phyloP scores from a whole-genome alignment of 805 yeast species.

The Peterozyma xylosa region DNA sequence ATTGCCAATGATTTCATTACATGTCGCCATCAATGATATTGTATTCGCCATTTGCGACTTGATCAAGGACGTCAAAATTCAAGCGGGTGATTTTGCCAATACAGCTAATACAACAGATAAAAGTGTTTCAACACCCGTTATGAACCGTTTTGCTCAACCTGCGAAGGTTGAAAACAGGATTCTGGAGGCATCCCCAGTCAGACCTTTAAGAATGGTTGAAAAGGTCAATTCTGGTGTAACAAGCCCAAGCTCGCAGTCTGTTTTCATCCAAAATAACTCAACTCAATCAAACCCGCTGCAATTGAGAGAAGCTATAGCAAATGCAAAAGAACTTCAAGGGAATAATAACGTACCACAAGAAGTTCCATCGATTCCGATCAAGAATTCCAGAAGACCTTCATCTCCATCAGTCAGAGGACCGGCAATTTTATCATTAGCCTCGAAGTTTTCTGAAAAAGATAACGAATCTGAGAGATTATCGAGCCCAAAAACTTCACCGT shows the following conservation, averaged over 20 bases:
- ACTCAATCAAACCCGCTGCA: slow-evolving; percentile 9
- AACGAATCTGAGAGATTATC: slow-evolving; percentile 12
- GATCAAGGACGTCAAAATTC: slow-evolving; percentile 43
- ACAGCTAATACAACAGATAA: slow-evolving; percentile 1
- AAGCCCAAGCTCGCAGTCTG: slow-evolving; percentile 12
- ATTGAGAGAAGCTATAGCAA: slow-evolving; percentile 4
- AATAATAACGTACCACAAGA: slow-evolving; percentile 1
- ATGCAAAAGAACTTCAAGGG: not conserved
- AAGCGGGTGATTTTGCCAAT: slow-evolving; percentile 9
- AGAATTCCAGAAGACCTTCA: not conserved
- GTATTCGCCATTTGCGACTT: slow-evolving; percentile 59
- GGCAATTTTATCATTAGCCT: slow-evolving; percentile 20
- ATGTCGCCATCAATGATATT: slow-evolving; percentile 71
- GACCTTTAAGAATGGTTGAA: slow-evolving; percentile 65
- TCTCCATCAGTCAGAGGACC: slow-evolving; percentile 9
- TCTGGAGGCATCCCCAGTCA: slow-evolving; percentile 36
- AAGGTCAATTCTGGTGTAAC: slow-evolving; percentile 28
- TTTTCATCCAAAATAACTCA: not conserved
- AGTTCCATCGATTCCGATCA: not conserved
- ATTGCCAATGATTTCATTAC: slow-evolving; percentile 63
- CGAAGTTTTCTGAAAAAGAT: slow-evolving; percentile 17
- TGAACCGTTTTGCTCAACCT: slow-evolving; percentile 3
- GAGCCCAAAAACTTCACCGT: slow-evolving; percentile 10
- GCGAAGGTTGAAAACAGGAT: slow-evolving; percentile 3
- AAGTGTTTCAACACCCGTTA: slow-evolving; percentile 9